These are phyloP conservation scores for Chrysoporthe austroafricana DNA, from an alignment of 2,329 filamentous ascomycete species.

Conservation along the genomic window DNA sequence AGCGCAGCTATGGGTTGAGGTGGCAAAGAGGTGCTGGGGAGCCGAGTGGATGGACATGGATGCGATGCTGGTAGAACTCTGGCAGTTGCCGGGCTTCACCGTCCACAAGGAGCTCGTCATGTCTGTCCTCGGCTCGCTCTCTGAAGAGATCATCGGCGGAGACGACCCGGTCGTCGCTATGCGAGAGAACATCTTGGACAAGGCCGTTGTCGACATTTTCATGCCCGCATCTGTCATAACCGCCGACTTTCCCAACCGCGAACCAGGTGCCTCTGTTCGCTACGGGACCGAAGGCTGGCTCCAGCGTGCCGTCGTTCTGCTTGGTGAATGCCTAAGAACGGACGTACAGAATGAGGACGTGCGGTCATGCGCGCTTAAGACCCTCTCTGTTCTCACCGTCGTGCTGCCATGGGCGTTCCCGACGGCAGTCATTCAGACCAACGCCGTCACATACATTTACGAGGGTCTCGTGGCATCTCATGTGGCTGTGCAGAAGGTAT, in stretches of 20 bases:
- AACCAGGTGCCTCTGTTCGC: slow-evolving; percentile 69
- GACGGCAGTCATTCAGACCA: slow-evolving; percentile 74
- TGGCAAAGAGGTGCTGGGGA: slow-evolving; percentile 93
- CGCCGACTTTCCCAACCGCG: slow-evolving; percentile 76
- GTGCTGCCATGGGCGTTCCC: slow-evolving; percentile 87
- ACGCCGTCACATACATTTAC: slow-evolving; percentile 72
- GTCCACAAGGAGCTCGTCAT: slow-evolving; percentile 84
- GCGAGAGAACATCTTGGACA: slow-evolving; percentile 81
- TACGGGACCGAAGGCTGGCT: slow-evolving; percentile 88
- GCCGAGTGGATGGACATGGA: slow-evolving; percentile 96
- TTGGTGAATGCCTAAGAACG: slow-evolving; percentile 72
- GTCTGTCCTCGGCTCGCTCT: slow-evolving; percentile 85
- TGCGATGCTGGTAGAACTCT: slow-evolving; percentile 76
- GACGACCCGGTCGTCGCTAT: slow-evolving; percentile 86
- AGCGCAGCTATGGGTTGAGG: slow-evolving; percentile 90
- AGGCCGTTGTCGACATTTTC: slow-evolving; percentile 91
- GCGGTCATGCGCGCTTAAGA: slow-evolving; percentile 73
- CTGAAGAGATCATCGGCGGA: slow-evolving; percentile 90
- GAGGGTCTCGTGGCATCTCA: slow-evolving; percentile 71
- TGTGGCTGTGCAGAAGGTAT: slow-evolving; percentile 74
- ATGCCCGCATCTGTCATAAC: slow-evolving; percentile 76
- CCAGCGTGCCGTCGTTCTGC: slow-evolving; percentile 71
- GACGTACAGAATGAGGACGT: slow-evolving; percentile 67
- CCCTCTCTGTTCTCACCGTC: slow-evolving; percentile 76
- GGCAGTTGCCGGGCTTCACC: slow-evolving; percentile 69